Evolutionary conservation across 106 monocot genomes (phyloP).

Genomic region (Ottelia alismoides): DNA sequence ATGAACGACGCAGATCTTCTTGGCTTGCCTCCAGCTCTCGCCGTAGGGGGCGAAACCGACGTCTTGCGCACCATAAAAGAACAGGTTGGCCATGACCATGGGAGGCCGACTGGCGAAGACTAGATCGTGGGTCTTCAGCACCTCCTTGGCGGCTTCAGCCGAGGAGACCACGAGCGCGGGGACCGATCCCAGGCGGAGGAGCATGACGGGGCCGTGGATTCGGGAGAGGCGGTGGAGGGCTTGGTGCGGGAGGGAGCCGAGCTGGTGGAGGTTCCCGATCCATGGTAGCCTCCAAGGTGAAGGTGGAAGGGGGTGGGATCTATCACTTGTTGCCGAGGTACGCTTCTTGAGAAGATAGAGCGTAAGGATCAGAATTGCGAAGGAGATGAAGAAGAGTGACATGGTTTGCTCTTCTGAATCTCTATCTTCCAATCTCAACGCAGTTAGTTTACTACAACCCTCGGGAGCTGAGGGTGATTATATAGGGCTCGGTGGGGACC

Average conservation of each 20-base stretch:
- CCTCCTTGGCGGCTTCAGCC: constrained; percentile 7
- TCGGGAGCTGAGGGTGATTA: no score
- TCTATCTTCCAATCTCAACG: no score
- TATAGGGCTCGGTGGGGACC: no score
- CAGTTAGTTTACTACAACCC: no score
- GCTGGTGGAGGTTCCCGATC: no score
- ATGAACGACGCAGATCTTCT: no score
- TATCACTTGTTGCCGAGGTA: no score
- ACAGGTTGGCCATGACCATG: not conserved
- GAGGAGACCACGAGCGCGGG: constrained; percentile 14
- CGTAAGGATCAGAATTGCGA: no score
- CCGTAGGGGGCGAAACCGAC: constrained; percentile 15
- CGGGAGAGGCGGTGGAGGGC: constrained; percentile 10
- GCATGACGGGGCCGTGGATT: constrained; percentile 14
- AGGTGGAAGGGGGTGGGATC: constrained; percentile 13
- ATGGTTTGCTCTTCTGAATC: no score
- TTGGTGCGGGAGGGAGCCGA: constrained; percentile 8
- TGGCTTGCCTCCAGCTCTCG: no score
- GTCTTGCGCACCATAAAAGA: constrained; percentile 9
- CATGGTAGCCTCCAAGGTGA: constrained; percentile 7
- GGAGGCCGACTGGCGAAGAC: constrained; percentile 3
- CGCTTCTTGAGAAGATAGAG: no score
- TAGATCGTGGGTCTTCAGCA: constrained; percentile 13
- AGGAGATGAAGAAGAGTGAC: no score
- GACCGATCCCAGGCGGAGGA: constrained; percentile 6